phyloP scores from a whole-genome alignment of 129 eudicot genomes.

The Centrapalus pauciflorus region DNA sequence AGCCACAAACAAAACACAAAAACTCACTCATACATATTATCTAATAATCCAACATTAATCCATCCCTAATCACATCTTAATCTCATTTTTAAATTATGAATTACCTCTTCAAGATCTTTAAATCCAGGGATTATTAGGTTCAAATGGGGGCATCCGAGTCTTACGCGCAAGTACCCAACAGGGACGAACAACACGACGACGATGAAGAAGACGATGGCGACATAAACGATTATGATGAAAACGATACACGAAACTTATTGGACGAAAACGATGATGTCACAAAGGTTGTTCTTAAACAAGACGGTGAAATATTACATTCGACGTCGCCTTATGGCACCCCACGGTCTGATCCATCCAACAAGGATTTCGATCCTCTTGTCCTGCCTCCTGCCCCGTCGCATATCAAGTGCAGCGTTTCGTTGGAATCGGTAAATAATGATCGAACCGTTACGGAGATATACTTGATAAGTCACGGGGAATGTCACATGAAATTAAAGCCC shows the following conservation, averaged over 20 bases:
- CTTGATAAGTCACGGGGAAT: slow-evolving; percentile 68
- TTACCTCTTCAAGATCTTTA: background rate
- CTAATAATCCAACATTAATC: background rate
- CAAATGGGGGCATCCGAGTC: slow-evolving; percentile 68
- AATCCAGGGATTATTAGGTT: background rate
- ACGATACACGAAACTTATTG: slow-evolving; percentile 14
- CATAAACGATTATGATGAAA: slow-evolving; percentile 26
- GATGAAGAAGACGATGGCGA: slow-evolving; percentile 27
- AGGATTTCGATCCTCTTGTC: slow-evolving; percentile 47
- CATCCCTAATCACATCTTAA: too few relatives aligned
- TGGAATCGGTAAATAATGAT: slow-evolving; percentile 29
- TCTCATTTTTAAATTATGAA: background rate
- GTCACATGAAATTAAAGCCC: slow-evolving; percentile 69
- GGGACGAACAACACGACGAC: slow-evolving; percentile 32
- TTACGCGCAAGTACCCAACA: slow-evolving; percentile 35
- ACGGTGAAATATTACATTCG: slow-evolving; percentile 75
- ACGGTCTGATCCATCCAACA: slow-evolving; percentile 52
- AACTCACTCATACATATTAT: background rate
- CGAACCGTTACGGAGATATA: slow-evolving; percentile 50
- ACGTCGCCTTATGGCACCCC: slow-evolving; percentile 65
- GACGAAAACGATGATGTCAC: slow-evolving; percentile 13
- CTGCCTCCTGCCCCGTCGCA: slow-evolving; percentile 4
- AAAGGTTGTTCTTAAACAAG: slow-evolving; percentile 55
- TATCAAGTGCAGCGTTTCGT: slow-evolving; percentile 32
- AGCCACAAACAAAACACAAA: background rate